Evolutionary conservation across 139 green algal genomes (phyloP), one percentile per base, ranked within the genome.

Genomic region (Asterochloris erici): DNA sequence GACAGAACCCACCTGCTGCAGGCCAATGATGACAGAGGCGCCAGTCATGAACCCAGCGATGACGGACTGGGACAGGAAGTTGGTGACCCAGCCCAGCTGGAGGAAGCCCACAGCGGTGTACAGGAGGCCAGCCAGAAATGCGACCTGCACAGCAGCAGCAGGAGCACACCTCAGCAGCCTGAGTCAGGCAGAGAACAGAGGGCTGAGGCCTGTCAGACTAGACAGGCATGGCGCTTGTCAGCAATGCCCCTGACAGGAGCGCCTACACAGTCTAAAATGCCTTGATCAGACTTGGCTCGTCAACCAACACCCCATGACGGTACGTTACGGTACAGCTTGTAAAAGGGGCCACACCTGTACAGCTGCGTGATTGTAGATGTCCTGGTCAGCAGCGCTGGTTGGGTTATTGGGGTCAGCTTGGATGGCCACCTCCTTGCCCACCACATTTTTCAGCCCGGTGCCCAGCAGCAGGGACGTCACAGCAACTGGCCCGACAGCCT

Each of bases 21-120:
- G 74, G 69, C 79, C 90, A 81, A 96, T 98, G 81, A 93, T 95
- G 81, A 98, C 92, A n/a, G 95, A 92, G 6, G 95, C 94, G 14
- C 93, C 95, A 1, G 85, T 90, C 68, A 94, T 97, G 93, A 98
- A 98, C 68, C 95, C 95, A 29, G 84, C 89, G 69, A 96, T 95
- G 60, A 96, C 91, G 0, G 91, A 79, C 84, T 98, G 94, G 9
- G 82, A 91, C 27, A 98, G 85, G 82, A 98, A 98, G 80, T 96
- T 92, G 70, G 92, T 94, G 17, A 98, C 29, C 85, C 92, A 98
- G 38, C 94, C 95, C 68, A 98, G 89, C 76, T 90, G 87, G 54
- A 96, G 73, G 0, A 98, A 23, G 54, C 95, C 95, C 10, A 97
- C 79, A 19, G 54, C 79, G 0, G 91, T 92, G 87, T 97, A 96